Evolutionary conservation across 1,284 basidiomycete species (phyloP).

Genomic region (Hemileia vastatrix): DNA sequence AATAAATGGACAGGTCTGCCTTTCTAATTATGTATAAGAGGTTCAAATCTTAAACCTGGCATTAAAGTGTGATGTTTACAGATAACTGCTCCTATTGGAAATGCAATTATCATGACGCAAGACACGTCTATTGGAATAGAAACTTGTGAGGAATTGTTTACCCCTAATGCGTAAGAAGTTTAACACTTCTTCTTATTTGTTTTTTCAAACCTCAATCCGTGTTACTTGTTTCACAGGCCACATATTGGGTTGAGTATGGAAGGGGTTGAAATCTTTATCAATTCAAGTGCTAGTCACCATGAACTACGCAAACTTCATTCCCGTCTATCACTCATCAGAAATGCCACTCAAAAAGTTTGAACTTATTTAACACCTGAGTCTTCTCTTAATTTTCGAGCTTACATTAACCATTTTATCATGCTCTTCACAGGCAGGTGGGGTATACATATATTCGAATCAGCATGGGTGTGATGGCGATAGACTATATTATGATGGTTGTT

Average conservation of each 20-base stretch:
- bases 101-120: conserved; percentile 17
- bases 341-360: conserved; percentile 14
- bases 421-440: conserved; percentile 11
- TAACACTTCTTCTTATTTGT: neutral
- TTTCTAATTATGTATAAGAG: neutral
- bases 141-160: conserved; percentile 22
- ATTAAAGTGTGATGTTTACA: neutral
- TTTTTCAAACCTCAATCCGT: neutral
- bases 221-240: conserved; percentile 5
- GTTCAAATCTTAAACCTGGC: neutral
- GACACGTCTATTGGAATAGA: conserved; percentile 21
- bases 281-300: conserved; percentile 22
- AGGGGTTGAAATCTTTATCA: conserved; percentile 19
- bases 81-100: conserved; percentile 19
- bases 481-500: conserved; percentile 22
- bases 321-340: conserved; percentile 16
- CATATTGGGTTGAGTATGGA: conserved; percentile 20
- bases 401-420: neutral
- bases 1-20: conserved; percentile 11
- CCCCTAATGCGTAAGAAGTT: conserved; percentile 17
- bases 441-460: conserved; percentile 22
- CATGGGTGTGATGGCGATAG: conserved; percentile 22
- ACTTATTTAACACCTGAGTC: no score
- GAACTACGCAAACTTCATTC: conserved; percentile 19
- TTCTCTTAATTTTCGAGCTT: neutral